These are phyloP conservation scores for Xylaria polymorpha DNA, from an alignment of 2,329 filamentous ascomycete species.

Conservation along the genomic window DNA sequence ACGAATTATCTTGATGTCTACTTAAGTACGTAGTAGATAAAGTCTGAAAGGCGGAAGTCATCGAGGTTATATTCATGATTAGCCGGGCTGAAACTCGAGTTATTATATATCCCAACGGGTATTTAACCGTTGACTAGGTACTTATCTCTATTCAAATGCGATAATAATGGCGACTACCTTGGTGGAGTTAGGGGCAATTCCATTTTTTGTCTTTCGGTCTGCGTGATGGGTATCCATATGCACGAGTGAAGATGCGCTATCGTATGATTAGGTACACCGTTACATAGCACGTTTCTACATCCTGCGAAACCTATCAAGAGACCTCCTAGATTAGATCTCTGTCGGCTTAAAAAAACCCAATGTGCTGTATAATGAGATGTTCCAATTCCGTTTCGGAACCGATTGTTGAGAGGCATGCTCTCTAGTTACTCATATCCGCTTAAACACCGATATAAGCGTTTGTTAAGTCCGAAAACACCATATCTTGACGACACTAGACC, in stretches of 20 bases:
- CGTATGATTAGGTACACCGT: neutral
- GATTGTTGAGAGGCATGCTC: neutral
- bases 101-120: neutral
- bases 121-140: neutral
- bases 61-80: neutral
- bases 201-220: neutral
- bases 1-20: neutral
- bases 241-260: neutral
- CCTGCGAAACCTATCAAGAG: neutral
- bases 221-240: neutral
- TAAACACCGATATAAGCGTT: constrained; percentile 1
- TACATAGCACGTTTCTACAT: neutral
- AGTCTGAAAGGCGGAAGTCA: neutral
- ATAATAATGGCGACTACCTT: neutral
- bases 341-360: neutral
- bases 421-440: neutral
- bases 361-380: neutral
- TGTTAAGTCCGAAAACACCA: neutral
- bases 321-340: neutral
- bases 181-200: neutral
- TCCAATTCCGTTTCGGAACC: neutral
- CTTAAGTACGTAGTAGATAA: too few species aligned
- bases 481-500: too few species aligned
- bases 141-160: neutral
- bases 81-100: neutral